These are phyloP conservation scores for Phyllosticta citribraziliensis DNA, from an alignment of 2,329 filamentous ascomycete genomes.

Conservation along the genomic window DNA sequence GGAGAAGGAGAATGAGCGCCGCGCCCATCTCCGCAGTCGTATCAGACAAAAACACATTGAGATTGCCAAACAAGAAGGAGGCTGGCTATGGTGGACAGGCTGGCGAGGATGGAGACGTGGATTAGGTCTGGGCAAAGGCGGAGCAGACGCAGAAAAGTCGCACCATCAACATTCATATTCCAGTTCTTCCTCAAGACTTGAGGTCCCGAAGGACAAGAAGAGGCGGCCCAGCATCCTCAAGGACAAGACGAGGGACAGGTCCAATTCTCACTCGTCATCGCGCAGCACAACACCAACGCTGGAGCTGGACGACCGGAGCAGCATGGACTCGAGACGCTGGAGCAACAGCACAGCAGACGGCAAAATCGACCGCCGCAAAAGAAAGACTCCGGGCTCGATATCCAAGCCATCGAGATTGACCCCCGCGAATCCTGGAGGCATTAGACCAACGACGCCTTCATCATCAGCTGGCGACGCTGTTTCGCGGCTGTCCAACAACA, in stretches of 20 bases:
- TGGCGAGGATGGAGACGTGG: constrained; percentile 46
- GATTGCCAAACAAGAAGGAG: constrained; percentile 56
- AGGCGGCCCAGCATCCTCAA: constrained; percentile 21
- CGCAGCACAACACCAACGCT: constrained; percentile 24
- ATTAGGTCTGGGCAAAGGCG: constrained; percentile 18
- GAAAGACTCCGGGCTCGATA: background rate
- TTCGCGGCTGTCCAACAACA: constrained; percentile 1
- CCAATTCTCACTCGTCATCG: constrained; percentile 24
- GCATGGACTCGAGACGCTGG: constrained; percentile 20
- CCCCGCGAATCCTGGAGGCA: background rate
- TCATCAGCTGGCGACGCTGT: background rate
- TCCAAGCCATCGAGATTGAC: constrained; percentile 4
- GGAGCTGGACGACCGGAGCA: constrained; percentile 19
- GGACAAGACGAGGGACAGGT: constrained; percentile 18
- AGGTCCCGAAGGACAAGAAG: constrained; percentile 16
- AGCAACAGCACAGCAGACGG: constrained; percentile 24
- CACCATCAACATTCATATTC: constrained; percentile 12
- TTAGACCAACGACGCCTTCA: constrained; percentile 4
- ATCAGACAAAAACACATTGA: constrained; percentile 59
- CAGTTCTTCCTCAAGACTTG: constrained; percentile 3
- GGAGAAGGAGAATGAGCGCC: constrained; percentile 90
- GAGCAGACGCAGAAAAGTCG: constrained; percentile 23
- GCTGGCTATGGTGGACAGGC: constrained; percentile 81
- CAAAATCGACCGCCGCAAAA: constrained; percentile 6
- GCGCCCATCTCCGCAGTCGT: constrained; percentile 60